Base-by-base conservation (phyloP, 2,329 filamentous ascomycete genomes). In the Penicillium sp. region DNA sequence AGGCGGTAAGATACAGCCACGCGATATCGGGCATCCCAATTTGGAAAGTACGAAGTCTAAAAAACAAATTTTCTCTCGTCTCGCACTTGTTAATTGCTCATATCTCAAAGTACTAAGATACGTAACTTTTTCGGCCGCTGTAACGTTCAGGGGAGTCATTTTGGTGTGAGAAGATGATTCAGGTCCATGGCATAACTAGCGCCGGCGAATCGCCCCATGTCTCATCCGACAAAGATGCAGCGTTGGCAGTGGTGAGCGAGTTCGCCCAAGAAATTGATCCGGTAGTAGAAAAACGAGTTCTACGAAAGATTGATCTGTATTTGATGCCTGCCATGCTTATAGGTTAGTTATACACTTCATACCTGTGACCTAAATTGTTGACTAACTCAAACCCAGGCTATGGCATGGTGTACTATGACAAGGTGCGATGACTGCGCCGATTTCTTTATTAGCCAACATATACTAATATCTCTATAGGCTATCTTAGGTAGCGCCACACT, bases 401-500 rank as follows among this genome's bases (percentile, higher is more conserved):
- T 72, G 86, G 86, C 2, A 76, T 89, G 35, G 86, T 89, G 0
- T 89, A 89, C 72, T 89, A 88, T 68, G 87, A 89, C 70, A 89
- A 89, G 71, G 81, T 82, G 67, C 27, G 62, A 27, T 47, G 4
- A 23, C 15, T 9, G 21, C 25, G n/a, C 25, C 5, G 31, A 35
- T 53, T 17, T n/a, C 10, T 41, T 50, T 8, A 15, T 23, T 13
- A 38, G 13, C 8, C 15, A 43, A 8, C 2, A 33, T 13, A 17
- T 33, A 8, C 49, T 52, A 6, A 52, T 10, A 3, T 15, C 19
- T 29, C 2, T 39, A 1, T 47, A 88, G 78, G 89, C 89, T 8
- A 91, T 92, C 60, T 79, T 92, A 3, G 89, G 89, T 19, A 86
- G 84, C 25, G 89, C 89, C 0, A 85, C 82, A 1, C 82, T 92